Base-by-base conservation (phyloP, 352 stramenopile species). In the Pythium plurisporium region DNA sequence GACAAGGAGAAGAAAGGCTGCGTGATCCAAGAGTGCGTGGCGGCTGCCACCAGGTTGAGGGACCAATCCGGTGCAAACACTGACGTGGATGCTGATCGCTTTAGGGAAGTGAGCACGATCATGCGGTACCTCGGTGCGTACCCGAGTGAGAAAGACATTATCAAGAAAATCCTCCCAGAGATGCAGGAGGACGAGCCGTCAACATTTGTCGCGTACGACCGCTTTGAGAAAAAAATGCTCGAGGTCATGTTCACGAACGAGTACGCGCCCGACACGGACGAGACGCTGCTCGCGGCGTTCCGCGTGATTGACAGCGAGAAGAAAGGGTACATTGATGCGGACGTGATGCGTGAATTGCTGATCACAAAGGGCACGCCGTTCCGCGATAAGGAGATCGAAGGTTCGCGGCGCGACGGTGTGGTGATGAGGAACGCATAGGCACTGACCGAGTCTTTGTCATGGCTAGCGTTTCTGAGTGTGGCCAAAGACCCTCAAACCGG, bases 141-240 rank as follows among this genome's bases (percentile, higher is more conserved):
- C 58, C 89, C 89, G 29, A 96, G 84, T 42, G 89, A 97, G 55
- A 86, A 89, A 40, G 87, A 94, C 54, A 89, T 97, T 51, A 89
- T 95, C 54, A 93, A 95, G 70, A 91, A 96, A 59, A 94, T 97
- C 31, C 64, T 96, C 7, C 88, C 88, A 11, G 87, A 91, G 77
- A 91, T 91, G 76, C 83, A 96, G 79, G 85, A 94, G 45, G 89
- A 96, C 43, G 87, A 97, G 55, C 84, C 86, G 19, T 91, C 88
- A 25, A 91, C 87, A 5, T 95, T 91, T 52, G 87, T 97, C 22
- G 78, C 82, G 34, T 96, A 94, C 58, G 76, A 91, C n/a, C 84
- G 79, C 41, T 96, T 97, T 47, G 87, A 97, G 70, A 92, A 91
- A 57, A 96, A 96, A 63, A 96, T 97, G 89, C 84, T 97, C 38